Base-by-base conservation (phyloP, 768 basidiomycete species). In the Panaeolus cyanescens region DNA sequence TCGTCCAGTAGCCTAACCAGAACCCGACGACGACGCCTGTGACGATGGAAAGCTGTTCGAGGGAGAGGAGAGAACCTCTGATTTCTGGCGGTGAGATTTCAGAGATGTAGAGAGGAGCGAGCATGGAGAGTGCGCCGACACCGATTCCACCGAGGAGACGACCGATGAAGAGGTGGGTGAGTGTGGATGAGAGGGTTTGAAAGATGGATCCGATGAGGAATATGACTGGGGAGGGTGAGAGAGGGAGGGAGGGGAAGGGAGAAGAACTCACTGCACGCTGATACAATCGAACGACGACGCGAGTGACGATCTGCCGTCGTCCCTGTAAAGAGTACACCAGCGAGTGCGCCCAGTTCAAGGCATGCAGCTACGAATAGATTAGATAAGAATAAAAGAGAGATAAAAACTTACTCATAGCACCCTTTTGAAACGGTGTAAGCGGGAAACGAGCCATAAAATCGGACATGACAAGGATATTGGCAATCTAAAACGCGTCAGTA, bases 31-130 rank as follows among this genome's bases (percentile, higher is more conserved):
- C 91, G 5, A 92, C 91, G 2, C 92, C 92, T 0, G 89, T 74
- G 13, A 93, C 91, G 55, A 94, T 94, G 19, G 89, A 85, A 40
- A 92, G 81, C 61, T 93, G 92, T 67, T 94, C 92, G 2, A 94
- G 77, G 1, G 91, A 87, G 74, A 93, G 80, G 19, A 94, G 80
- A 0, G 91, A 91, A 9, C 92, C 92, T 15, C 92, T 83, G 0
- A 89, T 80, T 72, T 92, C 91, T 0, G 92, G 91, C 9, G 91
- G 84, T 62, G 89, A 89, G 56, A 94, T 94, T 74, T 94, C 92
- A 1, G 91, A 86, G 81, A 93, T 92, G 72, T 93, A 93, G 22
- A 93, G 75, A 0, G 91, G 90, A 0, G 86, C 85, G n/a, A 92
- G 77, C 85, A 89, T 92, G 68, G 91, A 92, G 55, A 90, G 70